phyloP scores from a whole-genome alignment of 1,139 yeast species.

The Sugiyamaella neomexicana region DNA sequence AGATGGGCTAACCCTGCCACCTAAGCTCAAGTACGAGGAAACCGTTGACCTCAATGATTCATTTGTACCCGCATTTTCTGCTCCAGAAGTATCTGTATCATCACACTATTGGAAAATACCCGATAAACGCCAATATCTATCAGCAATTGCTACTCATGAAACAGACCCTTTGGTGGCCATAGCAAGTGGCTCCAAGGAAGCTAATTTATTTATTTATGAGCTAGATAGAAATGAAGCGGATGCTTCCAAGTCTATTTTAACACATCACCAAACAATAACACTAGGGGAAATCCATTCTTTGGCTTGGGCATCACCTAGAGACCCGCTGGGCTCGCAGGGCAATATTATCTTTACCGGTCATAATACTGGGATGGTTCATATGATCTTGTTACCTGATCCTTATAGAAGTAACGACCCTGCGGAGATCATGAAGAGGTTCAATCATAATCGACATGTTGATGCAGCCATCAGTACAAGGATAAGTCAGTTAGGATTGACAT shows the following conservation, averaged over 20 bases:
- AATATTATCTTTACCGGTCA: constrained; percentile 65
- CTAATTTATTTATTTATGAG: constrained; percentile 66
- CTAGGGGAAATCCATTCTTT: constrained; percentile 66
- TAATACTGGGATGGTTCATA: constrained; percentile 64
- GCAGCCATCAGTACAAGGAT: constrained; percentile 39
- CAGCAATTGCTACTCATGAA: constrained; percentile 54
- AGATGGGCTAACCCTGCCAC: not conserved
- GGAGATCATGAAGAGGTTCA: constrained; percentile 70
- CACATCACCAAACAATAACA: constrained; percentile 73
- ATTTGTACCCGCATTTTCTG: not conserved
- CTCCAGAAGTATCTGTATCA: constrained; percentile 9
- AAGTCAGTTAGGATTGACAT: constrained; percentile 42
- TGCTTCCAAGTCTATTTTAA: constrained; percentile 42
- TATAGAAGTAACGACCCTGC: constrained; percentile 53
- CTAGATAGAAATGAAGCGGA: constrained; percentile 39
- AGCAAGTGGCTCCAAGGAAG: constrained; percentile 55
- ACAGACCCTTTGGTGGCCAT: constrained; percentile 56
- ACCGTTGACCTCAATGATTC: not conserved
- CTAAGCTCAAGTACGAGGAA: not conserved
- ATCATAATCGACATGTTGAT: constrained; percentile 62
- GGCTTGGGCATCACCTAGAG: constrained; percentile 57
- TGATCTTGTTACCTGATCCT: constrained; percentile 66
- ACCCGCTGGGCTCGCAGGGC: constrained; percentile 39
- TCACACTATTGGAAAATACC: constrained; percentile 66
- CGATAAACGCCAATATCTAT: constrained; percentile 56